phyloP scores from a whole-genome alignment of 2,329 filamentous ascomycete species.

The Coniosporium tulheliwenetii region DNA sequence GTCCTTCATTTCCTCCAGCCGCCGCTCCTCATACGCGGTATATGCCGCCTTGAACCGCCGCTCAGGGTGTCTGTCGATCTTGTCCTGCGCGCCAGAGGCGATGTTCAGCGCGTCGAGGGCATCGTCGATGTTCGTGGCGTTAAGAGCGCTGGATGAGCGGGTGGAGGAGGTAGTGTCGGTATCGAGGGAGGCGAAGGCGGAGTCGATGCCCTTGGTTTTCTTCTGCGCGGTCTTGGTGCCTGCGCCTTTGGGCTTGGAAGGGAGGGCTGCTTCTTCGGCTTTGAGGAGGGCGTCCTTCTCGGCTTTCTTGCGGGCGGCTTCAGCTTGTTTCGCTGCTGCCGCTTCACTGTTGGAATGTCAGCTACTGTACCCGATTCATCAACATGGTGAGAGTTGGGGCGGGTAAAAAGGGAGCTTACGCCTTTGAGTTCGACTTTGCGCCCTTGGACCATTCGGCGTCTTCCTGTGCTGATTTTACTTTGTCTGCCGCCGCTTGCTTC shows the following conservation, averaged over 20 bases:
- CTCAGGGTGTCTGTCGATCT: constrained; percentile 82
- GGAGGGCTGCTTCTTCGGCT: constrained; percentile 62
- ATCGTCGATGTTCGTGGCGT: constrained; percentile 82
- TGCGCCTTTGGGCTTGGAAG: constrained; percentile 45
- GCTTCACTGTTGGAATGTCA: constrained; percentile 47
- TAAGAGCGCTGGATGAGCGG: constrained; percentile 45
- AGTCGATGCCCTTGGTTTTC: constrained; percentile 50
- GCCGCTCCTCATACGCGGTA: constrained; percentile 63
- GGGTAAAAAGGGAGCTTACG: constrained; percentile 41
- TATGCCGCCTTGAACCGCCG: constrained; percentile 76
- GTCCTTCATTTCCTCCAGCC: constrained; percentile 70
- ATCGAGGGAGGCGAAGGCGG: constrained; percentile 60
- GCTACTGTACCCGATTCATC: too few relatives aligned
- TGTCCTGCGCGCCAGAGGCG: constrained; percentile 41
- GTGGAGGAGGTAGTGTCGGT: constrained; percentile 30
- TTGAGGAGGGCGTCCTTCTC: constrained; percentile 71
- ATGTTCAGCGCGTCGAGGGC: constrained; percentile 75
- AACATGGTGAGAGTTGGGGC: neutral
- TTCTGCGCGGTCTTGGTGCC: constrained; percentile 46
- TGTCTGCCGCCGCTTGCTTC: constrained; percentile 59
- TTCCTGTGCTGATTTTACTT: constrained; percentile 51
- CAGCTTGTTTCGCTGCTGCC: constrained; percentile 69
- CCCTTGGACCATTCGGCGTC: constrained; percentile 72
- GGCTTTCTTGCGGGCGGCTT: constrained; percentile 75
- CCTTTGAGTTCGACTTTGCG: constrained; percentile 70